These are phyloP conservation scores for Eustoma russellianum DNA, from an alignment of 257 asterid species.

Conservation along the genomic window DNA sequence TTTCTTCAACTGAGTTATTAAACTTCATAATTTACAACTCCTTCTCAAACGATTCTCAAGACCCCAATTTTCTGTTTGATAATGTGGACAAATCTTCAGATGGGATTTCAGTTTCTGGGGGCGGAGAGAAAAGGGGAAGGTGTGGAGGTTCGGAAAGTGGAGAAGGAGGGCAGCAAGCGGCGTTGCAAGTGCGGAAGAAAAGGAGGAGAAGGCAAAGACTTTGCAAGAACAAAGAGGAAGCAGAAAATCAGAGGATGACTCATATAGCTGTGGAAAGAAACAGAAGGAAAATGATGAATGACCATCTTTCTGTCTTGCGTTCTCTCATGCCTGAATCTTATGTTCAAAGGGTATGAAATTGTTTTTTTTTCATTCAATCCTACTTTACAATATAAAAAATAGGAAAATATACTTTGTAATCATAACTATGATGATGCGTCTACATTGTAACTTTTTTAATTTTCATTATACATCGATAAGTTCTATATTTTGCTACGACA, in stretches of 20 bases:
- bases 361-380: not conserved
- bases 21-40: conserved; percentile 71
- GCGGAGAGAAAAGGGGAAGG: not conserved
- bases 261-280: conserved; percentile 97
- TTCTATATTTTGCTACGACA: no score
- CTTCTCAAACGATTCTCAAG: conserved; percentile 21
- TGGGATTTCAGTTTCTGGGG: not conserved
- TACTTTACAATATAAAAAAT: not conserved
- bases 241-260: conserved; percentile 91
- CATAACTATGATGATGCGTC: no score
- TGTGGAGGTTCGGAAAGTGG: no score
- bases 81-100: not conserved
- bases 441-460: no score
- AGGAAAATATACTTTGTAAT: no score
- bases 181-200: conserved; percentile 54
- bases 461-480: no score
- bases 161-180: conserved; percentile 11
- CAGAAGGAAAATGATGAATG: conserved; percentile 87
- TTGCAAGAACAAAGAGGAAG: conserved; percentile 83
- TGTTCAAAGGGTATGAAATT: conserved; percentile 60
- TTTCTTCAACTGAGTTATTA: conserved; percentile 59
- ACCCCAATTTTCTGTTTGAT: conserved; percentile 6
- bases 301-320: conserved; percentile 79
- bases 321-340: conserved; percentile 96
- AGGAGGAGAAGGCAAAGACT: conserved; percentile 57